These are phyloP conservation scores for Miamiensis avidus DNA, from an alignment of 169 alveolate species.

Conservation along the genomic window DNA sequence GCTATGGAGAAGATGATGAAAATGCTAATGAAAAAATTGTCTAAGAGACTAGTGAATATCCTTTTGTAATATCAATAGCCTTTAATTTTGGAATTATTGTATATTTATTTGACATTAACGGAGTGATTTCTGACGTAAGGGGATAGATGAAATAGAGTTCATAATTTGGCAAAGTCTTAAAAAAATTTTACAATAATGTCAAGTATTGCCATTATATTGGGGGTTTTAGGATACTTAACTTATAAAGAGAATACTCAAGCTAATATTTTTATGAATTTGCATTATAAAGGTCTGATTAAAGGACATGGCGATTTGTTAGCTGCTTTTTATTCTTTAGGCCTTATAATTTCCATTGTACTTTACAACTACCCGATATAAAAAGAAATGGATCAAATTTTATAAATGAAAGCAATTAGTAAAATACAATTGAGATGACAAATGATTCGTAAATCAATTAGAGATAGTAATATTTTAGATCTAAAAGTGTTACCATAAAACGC, in stretches of 20 bases:
- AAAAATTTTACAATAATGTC: not conserved
- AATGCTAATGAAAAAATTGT: not conserved
- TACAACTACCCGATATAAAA: not conserved
- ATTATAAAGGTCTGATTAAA: not conserved
- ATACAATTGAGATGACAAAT: not conserved
- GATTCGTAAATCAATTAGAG: too few species aligned
- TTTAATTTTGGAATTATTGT: not conserved
- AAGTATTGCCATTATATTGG: not conserved
- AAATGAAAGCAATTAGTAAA: not conserved
- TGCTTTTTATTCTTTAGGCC: not conserved
- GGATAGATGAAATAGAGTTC: not conserved
- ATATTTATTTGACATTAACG: not conserved
- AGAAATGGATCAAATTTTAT: not conserved
- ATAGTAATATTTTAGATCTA: too few species aligned
- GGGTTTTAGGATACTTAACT: not conserved
- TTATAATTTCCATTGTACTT: not conserved
- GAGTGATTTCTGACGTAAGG: not conserved
- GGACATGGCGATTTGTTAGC: not conserved
- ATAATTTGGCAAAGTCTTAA: not conserved
- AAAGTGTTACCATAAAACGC: not conserved
- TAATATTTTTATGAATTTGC: too few species aligned
- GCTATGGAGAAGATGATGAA: not conserved
- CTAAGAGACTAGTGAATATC: not conserved
- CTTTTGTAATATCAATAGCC: not conserved
- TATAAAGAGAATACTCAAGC: not conserved